Conservation (phyloP, 2,329 filamentous ascomycete genomes). For the Capronia epimyces region DNA sequence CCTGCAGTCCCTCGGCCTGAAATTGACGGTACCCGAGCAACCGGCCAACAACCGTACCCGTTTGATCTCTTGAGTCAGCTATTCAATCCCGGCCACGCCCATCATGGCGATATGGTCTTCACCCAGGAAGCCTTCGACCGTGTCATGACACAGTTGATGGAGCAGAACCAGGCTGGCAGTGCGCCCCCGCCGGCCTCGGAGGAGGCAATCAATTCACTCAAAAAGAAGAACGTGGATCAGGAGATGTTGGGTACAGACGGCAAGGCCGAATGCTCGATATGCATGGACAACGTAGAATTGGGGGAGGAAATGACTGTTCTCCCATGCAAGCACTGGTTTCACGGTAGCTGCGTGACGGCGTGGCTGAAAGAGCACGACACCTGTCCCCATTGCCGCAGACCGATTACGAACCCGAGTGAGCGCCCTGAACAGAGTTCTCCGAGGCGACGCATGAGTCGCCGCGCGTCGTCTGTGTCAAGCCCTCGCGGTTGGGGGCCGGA, state of each 20-base stretch:
- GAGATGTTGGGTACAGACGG: constrained; percentile 66
- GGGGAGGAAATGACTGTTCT: constrained; percentile 70
- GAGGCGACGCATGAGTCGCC: constrained; percentile 12
- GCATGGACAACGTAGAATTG: constrained; percentile 75
- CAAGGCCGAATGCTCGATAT: constrained; percentile 81
- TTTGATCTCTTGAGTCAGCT: constrained; percentile 44
- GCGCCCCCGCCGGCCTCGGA: constrained; percentile 76
- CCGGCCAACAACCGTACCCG: constrained; percentile 31
- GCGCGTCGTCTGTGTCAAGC: constrained; percentile 21
- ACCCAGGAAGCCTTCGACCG: constrained; percentile 85
- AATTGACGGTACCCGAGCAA: constrained; percentile 1
- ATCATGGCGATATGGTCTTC: constrained; percentile 75
- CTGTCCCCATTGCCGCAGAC: constrained; percentile 59
- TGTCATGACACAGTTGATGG: constrained; percentile 83
- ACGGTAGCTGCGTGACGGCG: constrained; percentile 70
- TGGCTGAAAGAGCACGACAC: constrained; percentile 92
- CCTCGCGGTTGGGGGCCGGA: constrained; percentile 14
- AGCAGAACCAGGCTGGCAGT: constrained; percentile 64
- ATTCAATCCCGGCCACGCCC: constrained; percentile 37
- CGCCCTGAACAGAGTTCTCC: constrained; percentile 6
- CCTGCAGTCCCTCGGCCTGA: constrained; percentile 1
- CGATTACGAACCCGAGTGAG: constrained; percentile 32
- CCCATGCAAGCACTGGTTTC: constrained; percentile 92
- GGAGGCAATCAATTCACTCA: constrained; percentile 66
- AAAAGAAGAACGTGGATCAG: constrained; percentile 63